Evolutionary conservation across 805 yeast genomes (phyloP).

Genomic region (Metschnikowia henanensis): DNA sequence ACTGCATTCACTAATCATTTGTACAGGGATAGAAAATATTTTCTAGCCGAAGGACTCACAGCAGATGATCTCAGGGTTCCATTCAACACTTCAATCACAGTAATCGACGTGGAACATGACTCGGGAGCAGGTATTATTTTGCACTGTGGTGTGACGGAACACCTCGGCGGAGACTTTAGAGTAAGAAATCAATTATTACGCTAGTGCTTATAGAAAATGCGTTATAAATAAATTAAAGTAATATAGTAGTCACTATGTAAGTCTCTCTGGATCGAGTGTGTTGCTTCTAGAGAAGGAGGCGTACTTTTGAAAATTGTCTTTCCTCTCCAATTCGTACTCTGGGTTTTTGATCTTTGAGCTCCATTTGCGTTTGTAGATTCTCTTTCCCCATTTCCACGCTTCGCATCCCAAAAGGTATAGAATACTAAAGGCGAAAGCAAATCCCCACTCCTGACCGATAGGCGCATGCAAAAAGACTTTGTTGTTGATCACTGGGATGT

Average conservation of each 20-base stretch:
- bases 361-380: constrained; percentile 30
- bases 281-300: constrained; percentile 56
- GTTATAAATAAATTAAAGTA: no score
- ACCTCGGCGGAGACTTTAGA: constrained; percentile 50
- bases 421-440: constrained; percentile 32
- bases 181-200: constrained; percentile 21
- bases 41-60: constrained; percentile 37
- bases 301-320: constrained; percentile 61
- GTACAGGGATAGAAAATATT: constrained; percentile 37
- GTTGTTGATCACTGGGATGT: constrained; percentile 41
- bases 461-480: constrained; percentile 40
- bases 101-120: constrained; percentile 53
- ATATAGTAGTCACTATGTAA: constrained; percentile 6
- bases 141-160: constrained; percentile 65
- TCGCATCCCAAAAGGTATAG: constrained; percentile 36
- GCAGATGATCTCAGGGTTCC: constrained; percentile 54
- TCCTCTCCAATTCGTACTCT: constrained; percentile 61
- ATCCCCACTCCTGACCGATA: constrained; percentile 42
- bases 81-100: constrained; percentile 72
- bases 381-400: constrained; percentile 40
- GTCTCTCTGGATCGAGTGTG: constrained; percentile 35
- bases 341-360: constrained; percentile 49
- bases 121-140: constrained; percentile 45
- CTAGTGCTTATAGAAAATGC: not conserved
- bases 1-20: constrained; percentile 57